Evolutionary conservation across 306 rosid genomes (phyloP).

Genomic region (Hippophae tibetana): DNA sequence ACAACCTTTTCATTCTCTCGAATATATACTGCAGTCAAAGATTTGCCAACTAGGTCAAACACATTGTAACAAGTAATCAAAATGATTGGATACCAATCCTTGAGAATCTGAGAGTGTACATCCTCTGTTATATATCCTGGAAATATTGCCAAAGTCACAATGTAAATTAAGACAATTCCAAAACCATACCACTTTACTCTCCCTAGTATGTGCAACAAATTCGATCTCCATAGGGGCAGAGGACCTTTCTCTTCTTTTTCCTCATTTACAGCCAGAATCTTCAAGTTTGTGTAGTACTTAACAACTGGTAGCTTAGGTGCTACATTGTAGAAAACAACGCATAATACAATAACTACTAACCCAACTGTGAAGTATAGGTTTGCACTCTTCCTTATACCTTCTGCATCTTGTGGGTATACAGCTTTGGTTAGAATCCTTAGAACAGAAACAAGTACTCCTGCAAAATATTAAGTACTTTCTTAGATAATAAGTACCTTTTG

Average conservation of each 20-base stretch:
- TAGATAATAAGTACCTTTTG: no score
- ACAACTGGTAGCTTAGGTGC: constrained; percentile 68
- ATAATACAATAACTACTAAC: constrained; percentile 51
- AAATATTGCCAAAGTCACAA: constrained; percentile 77
- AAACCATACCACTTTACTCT: constrained; percentile 73
- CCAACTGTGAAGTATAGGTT: constrained; percentile 67
- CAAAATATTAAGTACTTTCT: not conserved
- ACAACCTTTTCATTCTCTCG: constrained; percentile 52
- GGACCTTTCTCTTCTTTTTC: constrained; percentile 49
- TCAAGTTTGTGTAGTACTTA: constrained; percentile 58
- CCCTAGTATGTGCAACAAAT: constrained; percentile 47
- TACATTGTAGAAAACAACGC: constrained; percentile 53
- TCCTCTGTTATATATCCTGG: constrained; percentile 91
- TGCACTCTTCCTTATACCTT: constrained; percentile 65
- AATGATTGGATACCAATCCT: constrained; percentile 75
- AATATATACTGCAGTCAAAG: constrained; percentile 55
- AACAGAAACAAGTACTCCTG: constrained; percentile 71
- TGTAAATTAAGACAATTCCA: constrained; percentile 53
- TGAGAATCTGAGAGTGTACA: constrained; percentile 65
- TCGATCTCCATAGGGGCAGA: constrained; percentile 42
- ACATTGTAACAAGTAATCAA: constrained; percentile 65
- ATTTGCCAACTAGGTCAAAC: constrained; percentile 82
- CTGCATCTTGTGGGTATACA: constrained; percentile 60
- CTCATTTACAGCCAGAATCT: constrained; percentile 38
- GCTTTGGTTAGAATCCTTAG: constrained; percentile 77